Base-by-base conservation (phyloP, 805 yeast genomes). In the Pichia pseudocactophila region DNA sequence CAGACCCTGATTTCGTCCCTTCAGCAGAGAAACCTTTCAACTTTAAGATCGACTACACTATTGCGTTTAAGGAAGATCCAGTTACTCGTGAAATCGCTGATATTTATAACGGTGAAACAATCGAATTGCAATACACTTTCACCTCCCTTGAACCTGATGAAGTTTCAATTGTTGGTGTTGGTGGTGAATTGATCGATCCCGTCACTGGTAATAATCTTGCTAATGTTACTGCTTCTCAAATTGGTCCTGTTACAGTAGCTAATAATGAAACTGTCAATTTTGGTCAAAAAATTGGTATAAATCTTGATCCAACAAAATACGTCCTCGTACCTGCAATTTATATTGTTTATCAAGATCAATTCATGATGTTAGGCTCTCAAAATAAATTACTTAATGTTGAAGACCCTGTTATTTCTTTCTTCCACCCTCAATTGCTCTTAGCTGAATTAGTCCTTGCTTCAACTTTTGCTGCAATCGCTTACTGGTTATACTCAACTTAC, bases 361-460 rank as follows among this genome's bases (percentile, higher is more conserved):
- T 78, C 51, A 71, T 75, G 62, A 64, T 68, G 49, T 65, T 82
- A 33, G 76, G 77, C 40, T 71, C 82, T 22, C 68, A 73, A 54
- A 73, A 77, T 39, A 79, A 76, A 54, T 62, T 79, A 45, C 64
- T 83, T 36, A 59, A 66, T 18, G 73, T 88, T 43, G 61, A 61
- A 10, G 95, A 87, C 53, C 73, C 72, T 30, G 72, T 80, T 43
- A 66, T 88, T 52, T 80, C 94, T 0, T 49, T 80, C 41, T 78
- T 81, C 63, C 76, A 83, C 57, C 92, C 89, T 12, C 78, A 80
- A 61, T 73, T 87, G 55, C 56, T 86, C 45, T 59, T 82, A 30
- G 72, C 82, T 50, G 82, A 78, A 57, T 40, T 76, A 13, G 50
- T 83, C 20, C 62, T 85, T 44, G 51, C 66, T 3, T 70, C 63